These are phyloP conservation scores for Papiliotrema fonsecae DNA, from an alignment of 1,284 basidiomycete species.

Conservation along the genomic window DNA sequence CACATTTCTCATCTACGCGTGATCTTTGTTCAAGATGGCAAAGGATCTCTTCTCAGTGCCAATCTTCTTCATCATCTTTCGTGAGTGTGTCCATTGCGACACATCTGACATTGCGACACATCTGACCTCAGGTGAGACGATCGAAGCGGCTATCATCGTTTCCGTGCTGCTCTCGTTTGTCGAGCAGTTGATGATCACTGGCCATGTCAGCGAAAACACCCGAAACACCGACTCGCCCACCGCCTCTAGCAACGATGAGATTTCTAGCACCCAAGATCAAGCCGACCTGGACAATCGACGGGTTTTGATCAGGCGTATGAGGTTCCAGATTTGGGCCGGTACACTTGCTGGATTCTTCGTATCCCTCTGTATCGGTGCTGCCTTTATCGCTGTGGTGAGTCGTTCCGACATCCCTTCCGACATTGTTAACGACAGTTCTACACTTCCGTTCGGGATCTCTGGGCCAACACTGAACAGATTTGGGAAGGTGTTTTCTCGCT, in stretches of 20 bases:
- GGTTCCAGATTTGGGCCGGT: slow-evolving; percentile 70
- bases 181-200: slow-evolving; percentile 48
- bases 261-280: background rate
- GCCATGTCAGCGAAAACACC: slow-evolving; percentile 16
- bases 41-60: slow-evolving; percentile 45
- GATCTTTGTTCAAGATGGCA: slow-evolving; percentile 27
- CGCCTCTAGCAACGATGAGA: background rate
- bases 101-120: background rate
- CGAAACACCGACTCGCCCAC: background rate
- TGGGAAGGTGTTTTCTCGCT: slow-evolving; percentile 70
- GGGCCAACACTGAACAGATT: slow-evolving; percentile 48
- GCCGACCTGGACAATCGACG: slow-evolving; percentile 22
- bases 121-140: slow-evolving; percentile 40
- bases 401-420: background rate
- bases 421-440: slow-evolving; percentile 46
- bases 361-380: slow-evolving; percentile 62
- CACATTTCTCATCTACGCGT: too few species aligned
- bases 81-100: slow-evolving; percentile 21
- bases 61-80: slow-evolving; percentile 51
- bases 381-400: slow-evolving; percentile 52
- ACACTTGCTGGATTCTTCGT: slow-evolving; percentile 67
- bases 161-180: slow-evolving; percentile 50
- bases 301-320: slow-evolving; percentile 44
- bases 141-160: slow-evolving; percentile 48
- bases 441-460: slow-evolving; percentile 54